Percentiles rank a stretch among this genome's conserved stretches.
Evolutionary conservation across 2,329 filamentous ascomycete species (phyloP).

Genomic region (Fusarium mangiferae): DNA sequence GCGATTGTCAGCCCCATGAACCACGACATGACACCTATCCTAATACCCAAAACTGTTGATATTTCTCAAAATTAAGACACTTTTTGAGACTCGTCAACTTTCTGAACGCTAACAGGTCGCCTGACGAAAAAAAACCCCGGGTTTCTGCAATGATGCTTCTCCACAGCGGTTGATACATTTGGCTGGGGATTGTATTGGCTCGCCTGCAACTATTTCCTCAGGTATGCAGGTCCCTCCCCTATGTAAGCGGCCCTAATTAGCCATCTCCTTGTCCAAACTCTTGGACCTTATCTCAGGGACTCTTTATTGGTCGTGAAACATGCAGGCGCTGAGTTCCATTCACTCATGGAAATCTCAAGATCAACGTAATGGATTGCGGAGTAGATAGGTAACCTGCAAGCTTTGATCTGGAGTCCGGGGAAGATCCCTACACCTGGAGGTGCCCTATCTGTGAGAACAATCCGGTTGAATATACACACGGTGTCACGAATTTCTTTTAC

Average conservation of each 20-base stretch:
- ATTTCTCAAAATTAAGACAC: neutral
- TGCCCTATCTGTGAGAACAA: neutral
- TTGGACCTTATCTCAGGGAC: conserved; percentile 32
- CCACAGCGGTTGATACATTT: conserved; percentile 43
- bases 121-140: conserved; percentile 34
- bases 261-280: conserved; percentile 8
- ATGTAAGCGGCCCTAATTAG: conserved; percentile 28
- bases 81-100: conserved; percentile 6
- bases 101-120: conserved; percentile 30
- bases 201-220: conserved; percentile 28
- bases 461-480: neutral
- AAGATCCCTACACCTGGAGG: conserved; percentile 3
- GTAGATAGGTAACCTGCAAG: conserved; percentile 6
- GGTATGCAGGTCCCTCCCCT: conserved; percentile 30
- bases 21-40: neutral
- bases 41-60: conserved; percentile 9
- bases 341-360: conserved; percentile 33
- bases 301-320: conserved; percentile 20
- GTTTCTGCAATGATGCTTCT: conserved; percentile 32
- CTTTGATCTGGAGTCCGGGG: conserved; percentile 4
- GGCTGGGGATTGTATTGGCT: conserved; percentile 24
- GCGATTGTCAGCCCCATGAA: neutral
- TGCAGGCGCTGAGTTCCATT: conserved; percentile 8
- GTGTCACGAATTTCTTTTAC: conserved; percentile 3
- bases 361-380: conserved; percentile 34